Base-by-base conservation (phyloP, 2,329 filamentous ascomycete genomes). In the Penicillium sp. region DNA sequence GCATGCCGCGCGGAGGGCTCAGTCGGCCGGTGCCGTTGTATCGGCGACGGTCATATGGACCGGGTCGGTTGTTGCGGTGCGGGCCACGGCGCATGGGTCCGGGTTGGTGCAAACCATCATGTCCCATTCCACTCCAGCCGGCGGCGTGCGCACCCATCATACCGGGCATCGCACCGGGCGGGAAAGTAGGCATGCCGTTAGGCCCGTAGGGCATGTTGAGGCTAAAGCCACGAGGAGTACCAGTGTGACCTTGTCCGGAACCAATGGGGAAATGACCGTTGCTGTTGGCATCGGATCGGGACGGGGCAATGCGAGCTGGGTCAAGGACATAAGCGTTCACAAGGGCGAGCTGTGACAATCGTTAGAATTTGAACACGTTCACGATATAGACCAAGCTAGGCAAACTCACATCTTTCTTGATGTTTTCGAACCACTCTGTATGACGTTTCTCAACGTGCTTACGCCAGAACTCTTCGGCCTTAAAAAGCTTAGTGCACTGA, bases 361-460 rank as follows among this genome's bases (percentile, higher is more conserved):
- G 30, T 56, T 45, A 56, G 33, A 43, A 37, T 4, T 13, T 19
- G 10, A 40, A 4, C 1, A 14, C 19, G 3, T 25, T 25, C 3
- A 13, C 35, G 8, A 11, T 18, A 18, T 11, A 18, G 41, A 6
- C 43, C 27, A 18, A 29, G 22, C 22, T 25, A 8, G n/a, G 31
- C n/a, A 37, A 12, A 77, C 84, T 77, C 77, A 95, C 91, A 75
- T 96, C 92, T 66, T 86, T 84, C 68, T 86, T 87, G 57, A 96
- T 75, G 45, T 76, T 80, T 29, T 91, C 86, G 37, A 88, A 80
- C 88, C 91, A 99, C 46, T 97, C 92, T 0, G 81, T 69, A 68
- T 99, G 93, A 50, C 95, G 84, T 75, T 99, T 99, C 72, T 97
- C 92, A 13, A 97, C 86, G 64, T 99, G 93, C 77, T 99, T 99